These are phyloP conservation scores for Boletus mariae DNA, from an alignment of 1,284 basidiomycete species.

Conservation along the genomic window DNA sequence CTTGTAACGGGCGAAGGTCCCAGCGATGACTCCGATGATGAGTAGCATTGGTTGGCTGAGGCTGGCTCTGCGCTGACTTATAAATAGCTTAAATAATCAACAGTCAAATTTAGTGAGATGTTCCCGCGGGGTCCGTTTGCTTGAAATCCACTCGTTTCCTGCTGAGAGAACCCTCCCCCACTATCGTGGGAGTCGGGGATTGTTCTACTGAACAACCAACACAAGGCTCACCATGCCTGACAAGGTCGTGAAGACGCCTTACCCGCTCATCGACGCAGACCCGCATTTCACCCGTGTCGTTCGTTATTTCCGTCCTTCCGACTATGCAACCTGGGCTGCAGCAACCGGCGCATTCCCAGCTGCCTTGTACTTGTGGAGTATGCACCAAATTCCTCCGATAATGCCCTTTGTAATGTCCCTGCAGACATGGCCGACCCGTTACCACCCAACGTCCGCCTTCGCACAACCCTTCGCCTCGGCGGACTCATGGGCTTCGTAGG, in stretches of 20 bases:
- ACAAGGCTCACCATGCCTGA: slow-evolving; percentile 49
- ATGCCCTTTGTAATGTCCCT: slow-evolving; percentile 9
- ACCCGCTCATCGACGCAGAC: slow-evolving; percentile 88
- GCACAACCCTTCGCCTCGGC: slow-evolving; percentile 32
- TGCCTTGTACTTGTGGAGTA: slow-evolving; percentile 75
- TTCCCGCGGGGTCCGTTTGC: no score
- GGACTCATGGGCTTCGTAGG: slow-evolving; percentile 70
- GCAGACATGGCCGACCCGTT: slow-evolving; percentile 47
- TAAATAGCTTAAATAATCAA: no score
- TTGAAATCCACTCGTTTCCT: no score
- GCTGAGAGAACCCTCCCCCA: no score
- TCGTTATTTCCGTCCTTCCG: slow-evolving; percentile 84
- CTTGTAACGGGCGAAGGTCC: no score
- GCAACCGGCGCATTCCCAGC: slow-evolving; percentile 78
- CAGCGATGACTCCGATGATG: no score
- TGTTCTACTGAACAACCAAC: slow-evolving; percentile 5
- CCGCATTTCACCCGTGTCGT: slow-evolving; percentile 89
- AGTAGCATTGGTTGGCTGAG: no score
- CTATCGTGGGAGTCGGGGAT: no score
- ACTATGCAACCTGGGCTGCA: slow-evolving; percentile 84
- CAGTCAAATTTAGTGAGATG: no score
- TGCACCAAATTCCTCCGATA: slow-evolving; percentile 18
- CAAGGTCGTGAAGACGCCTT: slow-evolving; percentile 69
- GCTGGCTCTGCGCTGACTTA: no score
- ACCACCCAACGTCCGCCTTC: slow-evolving; percentile 32